These are phyloP conservation scores for Colletotrichum godetiae DNA, from an alignment of 2,329 filamentous ascomycete genomes.

Conservation along the genomic window DNA sequence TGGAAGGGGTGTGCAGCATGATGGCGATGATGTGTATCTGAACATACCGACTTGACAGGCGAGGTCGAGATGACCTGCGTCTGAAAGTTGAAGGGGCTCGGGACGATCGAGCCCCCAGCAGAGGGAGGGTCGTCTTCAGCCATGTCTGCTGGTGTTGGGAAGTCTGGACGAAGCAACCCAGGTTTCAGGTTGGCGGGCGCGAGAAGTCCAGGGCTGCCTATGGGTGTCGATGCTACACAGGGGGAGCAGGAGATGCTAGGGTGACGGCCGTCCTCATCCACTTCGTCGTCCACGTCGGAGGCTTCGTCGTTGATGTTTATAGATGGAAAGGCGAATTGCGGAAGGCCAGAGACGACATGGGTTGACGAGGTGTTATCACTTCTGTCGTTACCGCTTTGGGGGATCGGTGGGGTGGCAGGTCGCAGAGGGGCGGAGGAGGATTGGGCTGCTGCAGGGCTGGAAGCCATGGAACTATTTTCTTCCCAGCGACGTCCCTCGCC, in stretches of 20 bases:
- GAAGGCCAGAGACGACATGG: slow-evolving; percentile 20
- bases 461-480: slow-evolving; percentile 61
- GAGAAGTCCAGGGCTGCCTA: slow-evolving; percentile 27
- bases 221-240: slow-evolving; percentile 35
- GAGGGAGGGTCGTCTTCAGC: slow-evolving; percentile 43
- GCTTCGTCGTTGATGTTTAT: slow-evolving; percentile 21
- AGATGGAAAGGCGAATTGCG: slow-evolving; percentile 13
- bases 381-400: slow-evolving; percentile 37
- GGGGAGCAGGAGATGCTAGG: neutral
- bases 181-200: slow-evolving; percentile 9
- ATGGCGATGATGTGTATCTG: neutral
- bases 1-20: slow-evolving; percentile 7
- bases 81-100: slow-evolving; percentile 94
- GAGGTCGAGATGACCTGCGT: slow-evolving; percentile 80
- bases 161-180: slow-evolving; percentile 38
- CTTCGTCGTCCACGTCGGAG: neutral
- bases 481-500: slow-evolving; percentile 7
- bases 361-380: slow-evolving; percentile 17
- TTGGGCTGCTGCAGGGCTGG: slow-evolving; percentile 51
- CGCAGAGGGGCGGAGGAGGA: slow-evolving; percentile 61
- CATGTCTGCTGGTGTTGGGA: slow-evolving; percentile 44
- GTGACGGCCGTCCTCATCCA: neutral
- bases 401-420: slow-evolving; percentile 72
- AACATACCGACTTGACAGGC: slow-evolving; percentile 80
- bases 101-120: slow-evolving; percentile 45